Conservation (phyloP, 106 monocot genomes). For the Allium sativum region DNA sequence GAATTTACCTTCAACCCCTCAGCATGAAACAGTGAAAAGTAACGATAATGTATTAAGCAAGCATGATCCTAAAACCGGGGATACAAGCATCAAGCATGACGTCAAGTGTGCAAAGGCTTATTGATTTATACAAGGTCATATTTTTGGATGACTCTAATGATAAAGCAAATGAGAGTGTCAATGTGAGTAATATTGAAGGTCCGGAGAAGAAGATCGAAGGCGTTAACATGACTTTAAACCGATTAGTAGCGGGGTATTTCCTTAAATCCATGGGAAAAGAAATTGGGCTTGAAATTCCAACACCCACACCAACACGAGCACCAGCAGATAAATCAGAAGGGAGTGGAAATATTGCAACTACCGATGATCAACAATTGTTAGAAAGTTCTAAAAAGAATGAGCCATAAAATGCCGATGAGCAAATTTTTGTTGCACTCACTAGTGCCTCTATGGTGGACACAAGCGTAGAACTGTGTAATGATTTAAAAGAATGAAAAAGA, state of each 20-base stretch:
- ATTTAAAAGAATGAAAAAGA: conserved; percentile 4
- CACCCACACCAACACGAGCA: conserved; percentile 2
- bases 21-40: conserved; percentile 4
- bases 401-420: not conserved
- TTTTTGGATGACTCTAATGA: conserved; percentile 26
- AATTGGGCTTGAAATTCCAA: conserved; percentile 71
- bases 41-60: conserved; percentile 1
- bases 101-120: conserved; percentile 48
- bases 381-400: not conserved
- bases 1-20: conserved; percentile 9
- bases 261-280: conserved; percentile 89
- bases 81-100: conserved; percentile 4
- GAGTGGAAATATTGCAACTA: conserved; percentile 10
- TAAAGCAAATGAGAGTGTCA: conserved; percentile 24
- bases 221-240: conserved; percentile 71
- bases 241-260: conserved; percentile 87
- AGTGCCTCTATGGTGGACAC: not conserved
- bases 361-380: not conserved
- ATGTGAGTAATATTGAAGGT: conserved; percentile 8
- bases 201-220: conserved; percentile 58
- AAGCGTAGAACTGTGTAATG: not conserved
- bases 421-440: conserved; percentile 6
- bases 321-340: conserved; percentile 6
- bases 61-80: conserved; percentile 14
- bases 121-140: conserved; percentile 88